phyloP scores from a whole-genome alignment of 768 basidiomycete species.

The Lenzites betulinus region DNA sequence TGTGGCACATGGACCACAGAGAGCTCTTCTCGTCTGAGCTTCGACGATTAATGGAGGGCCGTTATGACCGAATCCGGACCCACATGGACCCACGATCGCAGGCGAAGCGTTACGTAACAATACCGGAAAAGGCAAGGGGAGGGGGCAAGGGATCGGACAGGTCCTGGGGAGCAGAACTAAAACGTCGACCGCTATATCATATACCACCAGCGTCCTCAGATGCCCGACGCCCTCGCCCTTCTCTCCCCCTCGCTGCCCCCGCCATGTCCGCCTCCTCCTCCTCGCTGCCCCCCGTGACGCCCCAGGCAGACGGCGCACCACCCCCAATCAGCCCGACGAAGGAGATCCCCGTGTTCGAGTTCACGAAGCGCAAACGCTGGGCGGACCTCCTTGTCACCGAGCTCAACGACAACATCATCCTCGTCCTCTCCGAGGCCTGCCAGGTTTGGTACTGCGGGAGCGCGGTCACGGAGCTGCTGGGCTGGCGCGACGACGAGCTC shows the following conservation, averaged over 20 bases:
- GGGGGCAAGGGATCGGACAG: slow-evolving; percentile 8
- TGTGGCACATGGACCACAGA: too few relatives aligned
- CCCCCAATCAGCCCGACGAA: slow-evolving; percentile 9
- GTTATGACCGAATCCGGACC: slow-evolving; percentile 7
- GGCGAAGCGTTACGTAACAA: neutral
- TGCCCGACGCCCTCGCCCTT: neutral
- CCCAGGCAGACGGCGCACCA: neutral
- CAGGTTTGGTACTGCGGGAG: slow-evolving; percentile 71
- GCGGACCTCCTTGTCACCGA: slow-evolving; percentile 78
- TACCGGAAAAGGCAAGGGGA: neutral
- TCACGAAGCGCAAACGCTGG: slow-evolving; percentile 87
- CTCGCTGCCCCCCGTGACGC: neutral
- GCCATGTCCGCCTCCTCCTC: neutral
- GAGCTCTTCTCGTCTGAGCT: too few relatives aligned
- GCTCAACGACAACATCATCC: slow-evolving; percentile 68
- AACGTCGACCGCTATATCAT: neutral
- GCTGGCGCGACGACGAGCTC: slow-evolving; percentile 75
- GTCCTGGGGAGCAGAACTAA: neutral
- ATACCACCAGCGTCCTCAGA: neutral
- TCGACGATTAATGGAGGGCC: too few relatives aligned
- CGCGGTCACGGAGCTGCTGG: slow-evolving; percentile 69
- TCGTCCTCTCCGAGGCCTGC: slow-evolving; percentile 65
- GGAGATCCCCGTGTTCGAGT: slow-evolving; percentile 56
- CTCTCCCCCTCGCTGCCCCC: neutral
- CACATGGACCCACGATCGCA: slow-evolving; percentile 14